Base-by-base conservation (phyloP, 1,139 yeast species). In the Yamadazyma triangularis region DNA sequence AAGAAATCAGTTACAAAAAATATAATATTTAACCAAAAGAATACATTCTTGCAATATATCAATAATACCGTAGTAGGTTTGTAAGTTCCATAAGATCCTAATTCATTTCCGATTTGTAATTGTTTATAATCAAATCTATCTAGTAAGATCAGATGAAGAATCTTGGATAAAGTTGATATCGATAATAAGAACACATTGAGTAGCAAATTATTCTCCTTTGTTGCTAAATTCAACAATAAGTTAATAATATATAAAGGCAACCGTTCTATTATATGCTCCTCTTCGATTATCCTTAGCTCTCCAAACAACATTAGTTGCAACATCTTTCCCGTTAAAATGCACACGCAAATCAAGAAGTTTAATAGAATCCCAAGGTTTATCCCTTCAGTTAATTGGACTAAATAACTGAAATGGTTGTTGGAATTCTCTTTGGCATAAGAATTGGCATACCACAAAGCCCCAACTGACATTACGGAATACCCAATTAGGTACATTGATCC, bases 251-350 rank as follows among this genome's bases (percentile, higher is more conserved):
- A 61, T 13, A 85, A 56, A 0, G 94, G 83, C 38, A 77, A 68
- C 33, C 77, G 60, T 44, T 86, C 94, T 39, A 80, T 70, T 14
- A 89, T 61, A 49, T 83, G 88, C 45, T 89, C 95, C 28, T 73
- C 59, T 51, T 91, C 98, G 27, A 85, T 67, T 19, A 79, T 60
- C 32, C 95, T 64, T 33, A 91, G 60, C 33, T 77, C 79, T 1
- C 96, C 96, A 60, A 88, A 88, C 28, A 88, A 52, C 1, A 79
- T 4, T 30, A 54, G 35, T 40, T 76, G 79, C 1, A 76, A 42
- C 5, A 60, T 15, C 37, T 67, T 64, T 5, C 75, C 79, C 3
- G 67, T 30, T 7, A 68, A 39, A 4, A 67, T 41, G 28, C 65
- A 46, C 25, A 62, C 53, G 27, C 75, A 51, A 11, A 70, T 46